Base-by-base conservation (phyloP, 2,329 filamentous ascomycete genomes). In the Aspergillus pseudonomiae region DNA sequence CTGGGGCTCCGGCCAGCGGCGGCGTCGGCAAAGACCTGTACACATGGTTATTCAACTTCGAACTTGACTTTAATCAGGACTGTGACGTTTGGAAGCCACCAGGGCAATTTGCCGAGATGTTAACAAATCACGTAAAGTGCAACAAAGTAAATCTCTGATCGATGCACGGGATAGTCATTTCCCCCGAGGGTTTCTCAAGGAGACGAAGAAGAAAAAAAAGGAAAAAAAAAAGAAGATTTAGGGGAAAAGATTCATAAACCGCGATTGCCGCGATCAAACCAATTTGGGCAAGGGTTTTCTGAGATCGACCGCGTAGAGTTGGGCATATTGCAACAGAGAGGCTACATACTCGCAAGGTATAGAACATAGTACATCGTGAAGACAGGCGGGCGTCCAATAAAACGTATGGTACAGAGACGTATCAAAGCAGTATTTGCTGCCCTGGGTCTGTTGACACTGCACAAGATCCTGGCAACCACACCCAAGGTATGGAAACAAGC, bases 21-120 rank as follows among this genome's bases (percentile, higher is more conserved):
- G 93, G 73, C 94, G 93, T 78, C 92, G 91, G 85, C 94, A 98
- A 75, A 97, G 90, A 82, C 93, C 94, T 98, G 77, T 64, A 45
- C 58, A 67, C 72, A 62, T 67, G 73, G 75, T 77, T 72, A 75
- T 81, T 79, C 81, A 78, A 65, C 19, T 52, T 34, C 30, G 48
- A 52, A 52, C 48, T 32, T 32, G 26, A 19, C 19, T 32, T 52
- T 21, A 52, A 16, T 21, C 19, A 12, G 28, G 19, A n/a, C 28
- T 3, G 9, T 19, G 30, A 52, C 46, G 59, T 50, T 63, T 55
- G 58, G 58, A 59, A 48, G 57, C 52, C 28, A 55, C 36, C 59
- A 63, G 62, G 59, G 26, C 16, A 28, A 39, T 43, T 59, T 58
- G 48, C 62, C 50, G 56, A 53, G 19, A 26, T 26, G 9, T 52